These are phyloP conservation scores for Plasmodium adleri DNA, from an alignment of 169 alveolate species.

Conservation along the genomic window DNA sequence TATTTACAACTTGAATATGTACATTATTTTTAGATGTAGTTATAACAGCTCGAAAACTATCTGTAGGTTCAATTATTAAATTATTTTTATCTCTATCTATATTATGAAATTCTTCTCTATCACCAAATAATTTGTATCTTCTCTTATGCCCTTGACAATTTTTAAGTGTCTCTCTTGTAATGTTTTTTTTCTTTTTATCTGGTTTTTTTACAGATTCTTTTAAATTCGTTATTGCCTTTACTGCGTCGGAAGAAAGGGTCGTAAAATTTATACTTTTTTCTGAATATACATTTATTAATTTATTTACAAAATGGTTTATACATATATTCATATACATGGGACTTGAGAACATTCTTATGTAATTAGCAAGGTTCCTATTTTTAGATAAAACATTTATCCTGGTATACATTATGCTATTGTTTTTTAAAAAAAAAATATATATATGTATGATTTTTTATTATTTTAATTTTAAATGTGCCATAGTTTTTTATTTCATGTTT, in stretches of 20 bases:
- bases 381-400: background rate
- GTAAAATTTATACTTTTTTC: conserved; percentile 14
- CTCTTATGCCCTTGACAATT: conserved; percentile 77
- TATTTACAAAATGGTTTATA: background rate
- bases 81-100: conserved; percentile 89
- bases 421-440: background rate
- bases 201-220: conserved; percentile 66
- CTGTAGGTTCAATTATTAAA: conserved; percentile 89
- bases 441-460: too few species aligned
- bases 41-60: conserved; percentile 84
- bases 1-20: conserved; percentile 88
- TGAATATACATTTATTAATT: conserved; percentile 10
- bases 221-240: conserved; percentile 74
- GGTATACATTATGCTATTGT: background rate
- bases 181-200: conserved; percentile 73
- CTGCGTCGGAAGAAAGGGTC: conserved; percentile 74
- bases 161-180: conserved; percentile 75
- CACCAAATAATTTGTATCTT: conserved; percentile 67
- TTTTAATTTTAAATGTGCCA: too few species aligned
- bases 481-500: too few species aligned
- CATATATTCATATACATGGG: background rate
- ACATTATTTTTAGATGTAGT: conserved; percentile 91
- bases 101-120: conserved; percentile 88
- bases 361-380: background rate
- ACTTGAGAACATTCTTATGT: background rate